Percentiles rank a stretch among this genome's conserved stretches.
phyloP scores from a whole-genome alignment of 1,139 yeast genomes.

The Blastobotrys persicus region DNA sequence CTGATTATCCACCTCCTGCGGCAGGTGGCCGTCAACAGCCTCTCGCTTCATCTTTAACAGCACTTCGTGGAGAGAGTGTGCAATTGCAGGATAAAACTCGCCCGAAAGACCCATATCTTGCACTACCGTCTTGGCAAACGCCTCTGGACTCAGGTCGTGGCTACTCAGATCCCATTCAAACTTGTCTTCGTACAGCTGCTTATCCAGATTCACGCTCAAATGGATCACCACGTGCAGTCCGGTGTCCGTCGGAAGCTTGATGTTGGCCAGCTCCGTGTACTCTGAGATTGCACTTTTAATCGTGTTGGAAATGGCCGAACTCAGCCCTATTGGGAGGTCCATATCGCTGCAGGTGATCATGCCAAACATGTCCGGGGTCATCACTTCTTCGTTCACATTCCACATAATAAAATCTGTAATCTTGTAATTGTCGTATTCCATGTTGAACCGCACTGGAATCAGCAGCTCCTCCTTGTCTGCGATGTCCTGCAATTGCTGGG shows the following conservation, averaged over 20 bases:
- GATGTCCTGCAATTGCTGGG: conserved; percentile 36
- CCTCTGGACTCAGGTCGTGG: conserved; percentile 71
- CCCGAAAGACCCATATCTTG: conserved; percentile 78
- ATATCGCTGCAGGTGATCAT: conserved; percentile 74
- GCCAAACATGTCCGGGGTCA: conserved; percentile 86
- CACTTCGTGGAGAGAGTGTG: conserved; percentile 83
- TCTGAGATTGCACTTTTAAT: conserved; percentile 81
- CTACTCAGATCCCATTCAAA: conserved; percentile 87
- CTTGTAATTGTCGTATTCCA: conserved; percentile 63
- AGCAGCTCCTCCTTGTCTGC: conserved; percentile 45
- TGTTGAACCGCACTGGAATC: conserved; percentile 74
- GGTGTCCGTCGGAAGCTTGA: conserved; percentile 61
- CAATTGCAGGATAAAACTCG: conserved; percentile 87
- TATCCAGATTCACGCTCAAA: conserved; percentile 77
- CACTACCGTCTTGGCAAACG: conserved; percentile 77
- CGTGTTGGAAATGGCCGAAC: conserved; percentile 63
- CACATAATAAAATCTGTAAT: conserved; percentile 84
- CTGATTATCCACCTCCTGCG: conserved; percentile 56
- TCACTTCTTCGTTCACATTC: conserved; percentile 71
- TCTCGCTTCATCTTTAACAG: conserved; percentile 76
- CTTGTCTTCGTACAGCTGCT: conserved; percentile 83
- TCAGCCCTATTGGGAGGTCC: conserved; percentile 64
- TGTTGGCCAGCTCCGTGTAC: conserved; percentile 59
- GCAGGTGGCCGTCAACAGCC: conserved; percentile 72
- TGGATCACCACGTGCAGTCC: conserved; percentile 76